Base-by-base conservation (phyloP, 148 eudicot genomes). In the Rheum nobile region DNA sequence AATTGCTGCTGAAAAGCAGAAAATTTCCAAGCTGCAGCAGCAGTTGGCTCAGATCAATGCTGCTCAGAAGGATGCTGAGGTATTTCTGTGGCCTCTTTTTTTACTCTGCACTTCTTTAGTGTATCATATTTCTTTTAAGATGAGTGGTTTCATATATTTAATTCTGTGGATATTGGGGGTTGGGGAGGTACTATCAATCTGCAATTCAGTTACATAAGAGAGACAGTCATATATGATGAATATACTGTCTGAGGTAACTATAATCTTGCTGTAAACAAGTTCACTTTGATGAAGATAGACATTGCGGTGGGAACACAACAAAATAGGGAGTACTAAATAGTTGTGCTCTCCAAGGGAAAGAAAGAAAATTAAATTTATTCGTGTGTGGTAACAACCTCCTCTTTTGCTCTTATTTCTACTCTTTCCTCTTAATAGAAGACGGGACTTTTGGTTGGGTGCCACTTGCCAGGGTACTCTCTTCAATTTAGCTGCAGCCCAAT, bases 31-130 rank as follows among this genome's bases (percentile, higher is more conserved):
- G 38, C 72, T 86, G 80, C 85, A 95, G 76, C 87, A 87, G 74
- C 86, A 84, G 85, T 71, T 91, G 86, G 80, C 72, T 70, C 86
- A 78, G 81, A 83, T 87, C 41, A 82, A 87, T 77, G 85, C 79
- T 46, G 90, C 85, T 81, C 90, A 87, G 57, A 91, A 83, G 81
- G 91, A 82, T 67, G 83, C 86, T 34, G 93, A 95, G 97, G 96
- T 90, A 73, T 38, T 81, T 74, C 46, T 29, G 37, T 7, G 8
- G 67, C 68, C 22, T 72, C 44, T 50, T 37, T 43, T 22, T 32
- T n/a, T 74, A 29, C 72, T 63, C 54, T 29, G 73, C 44, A 39
- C 37, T 69, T 67, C 14, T 54, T 55, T 14, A 26, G 59, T 34
- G 1, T 22, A 12, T 73, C 16, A 37, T 37, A 6, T 9, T n/a